Base-by-base conservation (phyloP, 2,329 filamentous ascomycete species). In the Madurella fahalii region DNA sequence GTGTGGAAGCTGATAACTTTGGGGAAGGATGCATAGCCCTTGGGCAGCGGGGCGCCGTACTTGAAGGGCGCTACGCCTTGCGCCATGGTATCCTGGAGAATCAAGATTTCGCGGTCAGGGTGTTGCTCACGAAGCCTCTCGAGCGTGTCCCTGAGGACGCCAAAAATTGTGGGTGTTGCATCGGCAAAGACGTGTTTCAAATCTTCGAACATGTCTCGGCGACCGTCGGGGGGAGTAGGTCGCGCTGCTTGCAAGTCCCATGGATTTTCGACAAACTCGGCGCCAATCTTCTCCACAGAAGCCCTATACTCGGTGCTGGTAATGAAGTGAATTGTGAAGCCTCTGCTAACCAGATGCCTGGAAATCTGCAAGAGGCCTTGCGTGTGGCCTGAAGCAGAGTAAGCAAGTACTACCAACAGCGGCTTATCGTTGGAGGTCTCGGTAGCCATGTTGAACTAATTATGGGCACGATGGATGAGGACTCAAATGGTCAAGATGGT, bases 321-420 rank as follows among this genome's bases (percentile, higher is more conserved):
- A 16, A 78, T 68, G 58, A 77, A 73, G 2, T 70, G 74, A 2
- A 76, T 64, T 9, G 71, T 64, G 53, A 74, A 78, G 3, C 74
- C 76, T 5, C 69, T 64, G 11, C 63, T 58, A 12, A 73, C 60
- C 9, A 77, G 65, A 20, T 72, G 64, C 4, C 63, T 63, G 1
- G 70, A 69, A n/a, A 77, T 66, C 25, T 65, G 65, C 1, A 69
- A 39, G 0, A 71, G 50, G 0, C 67, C 68, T 16, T 59, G 50
- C 2, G 63, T 67, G 58, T 73, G 71, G 18, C 71, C 70, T 1
- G 68, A 54, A 8, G 58, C 62, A 2, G 65, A 60, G 11, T 64
- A 61, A 4, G 67, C 63, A 1, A 61, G 55, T 37, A 67, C 65
- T 12, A 72, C 49, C 4, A 72, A 57, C 45, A 68, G 57, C 2